A percentile compares a stretch with the other conserved stretches of the same genome.
Evolutionary conservation across 2,329 filamentous ascomycete species (phyloP).

Genomic region (Chrysosporium queenslandicum): DNA sequence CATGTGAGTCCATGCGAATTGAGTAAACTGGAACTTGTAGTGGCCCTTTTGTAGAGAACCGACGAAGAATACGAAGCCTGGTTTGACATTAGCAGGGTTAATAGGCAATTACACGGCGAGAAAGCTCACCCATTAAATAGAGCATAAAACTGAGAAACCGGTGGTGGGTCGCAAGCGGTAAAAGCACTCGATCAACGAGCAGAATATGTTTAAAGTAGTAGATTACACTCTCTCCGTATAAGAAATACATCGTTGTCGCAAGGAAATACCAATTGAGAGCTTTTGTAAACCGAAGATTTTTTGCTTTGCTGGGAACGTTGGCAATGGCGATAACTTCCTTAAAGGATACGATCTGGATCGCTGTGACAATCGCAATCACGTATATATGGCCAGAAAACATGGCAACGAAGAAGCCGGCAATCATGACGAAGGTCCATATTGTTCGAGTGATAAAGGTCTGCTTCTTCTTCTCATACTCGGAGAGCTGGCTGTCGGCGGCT

Average conservation of each 20-base stretch:
- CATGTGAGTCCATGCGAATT: conserved; percentile 99
- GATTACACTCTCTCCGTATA: conserved; percentile 97
- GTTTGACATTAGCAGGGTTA: neutral
- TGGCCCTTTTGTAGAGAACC: conserved; percentile 87
- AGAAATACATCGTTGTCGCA: conserved; percentile 97
- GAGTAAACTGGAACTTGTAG: conserved; percentile 97
- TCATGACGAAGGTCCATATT: conserved; percentile 98
- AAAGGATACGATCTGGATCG: conserved; percentile 92
- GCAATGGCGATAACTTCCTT: conserved; percentile 98
- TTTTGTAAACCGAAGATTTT: conserved; percentile 87
- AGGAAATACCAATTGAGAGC: conserved; percentile 98
- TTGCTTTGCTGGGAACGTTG: conserved; percentile 82
- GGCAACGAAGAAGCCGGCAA: conserved; percentile 77
- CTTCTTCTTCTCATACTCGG: conserved; percentile 97
- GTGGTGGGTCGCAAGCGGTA: conserved; percentile 92
- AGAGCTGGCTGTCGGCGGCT: conserved; percentile 23
- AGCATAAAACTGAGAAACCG: conserved; percentile 98
- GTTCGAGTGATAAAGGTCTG: conserved; percentile 93
- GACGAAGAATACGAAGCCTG: conserved; percentile 97
- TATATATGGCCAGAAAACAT: conserved; percentile 97
- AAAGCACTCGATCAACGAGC: conserved; percentile 80
- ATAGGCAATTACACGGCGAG: neutral
- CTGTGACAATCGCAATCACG: conserved; percentile 85
- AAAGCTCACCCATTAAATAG: conserved; percentile 76
- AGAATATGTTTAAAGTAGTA: conserved; percentile 99